Evolutionary conservation across 331 rosid genomes (phyloP).

Genomic region (Quercus lobata): DNA sequence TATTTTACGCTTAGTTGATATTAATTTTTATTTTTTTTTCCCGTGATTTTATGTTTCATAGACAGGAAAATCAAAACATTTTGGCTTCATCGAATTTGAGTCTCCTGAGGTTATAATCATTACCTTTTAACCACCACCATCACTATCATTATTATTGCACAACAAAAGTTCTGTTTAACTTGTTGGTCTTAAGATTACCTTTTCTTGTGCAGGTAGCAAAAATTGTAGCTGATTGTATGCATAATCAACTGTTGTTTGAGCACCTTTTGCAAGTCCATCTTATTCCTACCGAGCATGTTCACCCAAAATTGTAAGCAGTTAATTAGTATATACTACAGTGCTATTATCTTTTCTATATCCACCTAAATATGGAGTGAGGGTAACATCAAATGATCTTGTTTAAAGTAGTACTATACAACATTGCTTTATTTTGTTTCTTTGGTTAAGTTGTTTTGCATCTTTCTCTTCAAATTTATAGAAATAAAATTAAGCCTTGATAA

Average conservation of each 20-base stretch:
- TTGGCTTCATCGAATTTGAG: constrained; percentile 74
- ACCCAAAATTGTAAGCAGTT: constrained; percentile 64
- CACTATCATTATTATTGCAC: not conserved
- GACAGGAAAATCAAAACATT: constrained; percentile 80
- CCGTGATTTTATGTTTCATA: constrained; percentile 26
- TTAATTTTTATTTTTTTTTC: not conserved
- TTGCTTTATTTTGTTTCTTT: not conserved
- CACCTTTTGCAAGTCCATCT: constrained; percentile 70
- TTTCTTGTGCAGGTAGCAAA: constrained; percentile 69
- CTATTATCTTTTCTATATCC: not conserved
- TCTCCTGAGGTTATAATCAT: constrained; percentile 64
- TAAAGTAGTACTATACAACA: not conserved
- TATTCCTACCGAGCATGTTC: constrained; percentile 69
- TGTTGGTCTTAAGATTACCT: not conserved
- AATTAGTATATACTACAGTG: not conserved
- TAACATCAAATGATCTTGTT: not conserved
- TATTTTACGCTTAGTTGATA: not conserved
- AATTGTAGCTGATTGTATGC: constrained; percentile 87
- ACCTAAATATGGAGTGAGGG: not conserved
- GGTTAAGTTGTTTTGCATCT: not conserved
- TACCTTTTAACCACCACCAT: not conserved
- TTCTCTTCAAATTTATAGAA: not conserved
- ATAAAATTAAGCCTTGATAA: not conserved
- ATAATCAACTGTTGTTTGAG: constrained; percentile 76
- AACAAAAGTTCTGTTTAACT: not conserved